Base-by-base conservation (phyloP, 2,329 filamentous ascomycete genomes). In the Aspergillus fijiensis region DNA sequence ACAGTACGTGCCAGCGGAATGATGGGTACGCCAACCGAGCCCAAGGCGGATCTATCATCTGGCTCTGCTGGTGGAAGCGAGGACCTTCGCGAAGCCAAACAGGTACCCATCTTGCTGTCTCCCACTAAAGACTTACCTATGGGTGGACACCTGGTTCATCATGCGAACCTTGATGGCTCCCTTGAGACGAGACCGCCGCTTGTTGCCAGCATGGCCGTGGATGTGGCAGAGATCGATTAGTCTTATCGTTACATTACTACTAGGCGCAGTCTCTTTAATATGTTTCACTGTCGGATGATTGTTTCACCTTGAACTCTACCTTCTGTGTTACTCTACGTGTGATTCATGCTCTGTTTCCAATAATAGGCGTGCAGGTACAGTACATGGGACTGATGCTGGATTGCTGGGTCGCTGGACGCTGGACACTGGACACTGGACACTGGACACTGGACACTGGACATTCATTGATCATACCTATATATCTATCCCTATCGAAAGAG, bases 41-140 rank as follows among this genome's bases (percentile, higher is more conserved):
- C 67, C 27, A 70, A 67, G 59, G 63, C 67, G 33, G 70, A 68
- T 59, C 63, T 65, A 51, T 69, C 70, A 5, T 42, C 59, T 4
- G 49, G 58, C 11, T 67, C 67, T 35, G 59, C 50, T 45, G 56
- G 55, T 45, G 64, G 60, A 5, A 19, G 14, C 23, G 68, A 71
- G 49, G 56, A 54, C 27, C 49, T 51, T 25, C 63, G 60, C 33
- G 51, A 64, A 19, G 49, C 58, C 14, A 70, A 67, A 47, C 66
- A 60, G 35, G 64, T 65, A 49, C 33, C 62, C 1, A 35, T 58
- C 6, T 33, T 62, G 5, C 47, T 64, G 33, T 63, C 66, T 10
- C 64, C 69, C 6, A 63, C 65, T 12, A 67, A 68, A 51, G 67
- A 68, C 53, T 52, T 69, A 12, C 56, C 65, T 11, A 61, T 55